These are phyloP conservation scores for Linderina pennispora DNA, from an alignment of 192 early-diverging fungal genomes.

Conservation along the genomic window DNA sequence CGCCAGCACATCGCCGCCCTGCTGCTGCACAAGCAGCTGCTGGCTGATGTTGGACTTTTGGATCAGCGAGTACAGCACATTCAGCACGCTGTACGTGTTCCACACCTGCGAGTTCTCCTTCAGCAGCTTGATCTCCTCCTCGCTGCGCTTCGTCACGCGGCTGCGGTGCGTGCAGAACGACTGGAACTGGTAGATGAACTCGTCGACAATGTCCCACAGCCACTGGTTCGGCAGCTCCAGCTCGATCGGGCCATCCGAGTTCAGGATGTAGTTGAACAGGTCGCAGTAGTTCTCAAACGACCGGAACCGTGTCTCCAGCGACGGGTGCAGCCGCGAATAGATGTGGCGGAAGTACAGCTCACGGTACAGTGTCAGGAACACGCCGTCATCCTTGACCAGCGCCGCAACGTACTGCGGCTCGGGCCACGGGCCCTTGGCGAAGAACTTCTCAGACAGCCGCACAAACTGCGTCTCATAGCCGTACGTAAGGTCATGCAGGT, in stretches of 20 bases:
- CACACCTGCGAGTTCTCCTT: slow-evolving; percentile 85
- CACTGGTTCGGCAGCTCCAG: slow-evolving; percentile 97
- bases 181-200: slow-evolving; percentile 99
- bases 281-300: slow-evolving; percentile 97
- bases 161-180: slow-evolving; percentile 93
- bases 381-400: slow-evolving; percentile 69
- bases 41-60: slow-evolving; percentile 93
- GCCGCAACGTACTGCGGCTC: slow-evolving; percentile 75
- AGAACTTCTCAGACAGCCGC: slow-evolving; percentile 89
- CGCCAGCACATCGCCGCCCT: slow-evolving; percentile 83
- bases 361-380: slow-evolving; percentile 91
- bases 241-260: slow-evolving; percentile 72
- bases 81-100: slow-evolving; percentile 94
- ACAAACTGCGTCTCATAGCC: slow-evolving; percentile 90
- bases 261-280: slow-evolving; percentile 94
- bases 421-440: slow-evolving; percentile 83
- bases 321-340: slow-evolving; percentile 84
- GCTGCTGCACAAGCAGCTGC: slow-evolving; percentile 83
- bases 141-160: slow-evolving; percentile 71
- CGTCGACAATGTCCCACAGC: slow-evolving; percentile 99
- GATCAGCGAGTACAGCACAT: slow-evolving; percentile 92
- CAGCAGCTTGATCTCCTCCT: slow-evolving; percentile 75
- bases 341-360: slow-evolving; percentile 98
- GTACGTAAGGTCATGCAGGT: slow-evolving; percentile 76
- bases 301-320: slow-evolving; percentile 82